A percentile compares a stretch with the other conserved stretches of the same genome.
phyloP scores from a whole-genome alignment of 148 eudicot genomes.

The Rhododendron mucronatum region DNA sequence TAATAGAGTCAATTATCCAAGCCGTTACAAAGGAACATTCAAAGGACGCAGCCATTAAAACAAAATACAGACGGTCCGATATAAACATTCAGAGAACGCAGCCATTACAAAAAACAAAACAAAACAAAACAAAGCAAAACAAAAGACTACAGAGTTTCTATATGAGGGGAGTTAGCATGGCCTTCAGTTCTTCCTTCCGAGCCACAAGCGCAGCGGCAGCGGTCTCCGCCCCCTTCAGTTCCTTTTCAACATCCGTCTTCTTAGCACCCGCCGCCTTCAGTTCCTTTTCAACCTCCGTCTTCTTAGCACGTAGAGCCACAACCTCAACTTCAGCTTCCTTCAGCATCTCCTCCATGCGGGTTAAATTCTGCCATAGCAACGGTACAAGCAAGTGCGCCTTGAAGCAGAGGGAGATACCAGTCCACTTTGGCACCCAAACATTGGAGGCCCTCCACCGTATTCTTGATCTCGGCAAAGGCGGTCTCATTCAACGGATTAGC shows the following conservation, averaged over 20 bases:
- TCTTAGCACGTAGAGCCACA: background rate
- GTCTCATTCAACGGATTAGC: background rate
- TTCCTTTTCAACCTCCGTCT: background rate
- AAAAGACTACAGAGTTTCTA: background rate
- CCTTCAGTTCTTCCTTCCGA: background rate
- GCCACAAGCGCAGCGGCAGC: too few species aligned
- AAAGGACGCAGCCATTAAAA: too few species aligned
- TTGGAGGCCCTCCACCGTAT: background rate
- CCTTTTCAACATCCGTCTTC: background rate
- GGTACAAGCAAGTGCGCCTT: background rate
- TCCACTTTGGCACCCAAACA: background rate
- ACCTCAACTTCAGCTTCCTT: background rate
- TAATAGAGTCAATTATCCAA: too few species aligned
- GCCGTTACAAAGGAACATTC: too few species aligned
- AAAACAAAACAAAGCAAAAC: background rate
- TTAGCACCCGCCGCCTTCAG: too few species aligned
- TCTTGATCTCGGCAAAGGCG: background rate
- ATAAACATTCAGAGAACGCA: too few species aligned
- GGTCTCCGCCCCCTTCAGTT: background rate
- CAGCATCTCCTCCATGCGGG: background rate
- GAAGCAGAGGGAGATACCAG: background rate
- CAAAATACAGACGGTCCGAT: too few species aligned
- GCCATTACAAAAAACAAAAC: background rate
- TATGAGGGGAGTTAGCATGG: background rate
- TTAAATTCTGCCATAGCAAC: background rate